Conservation (phyloP, 2,329 filamentous ascomycete genomes). For the Helotiales sp. region DNA sequence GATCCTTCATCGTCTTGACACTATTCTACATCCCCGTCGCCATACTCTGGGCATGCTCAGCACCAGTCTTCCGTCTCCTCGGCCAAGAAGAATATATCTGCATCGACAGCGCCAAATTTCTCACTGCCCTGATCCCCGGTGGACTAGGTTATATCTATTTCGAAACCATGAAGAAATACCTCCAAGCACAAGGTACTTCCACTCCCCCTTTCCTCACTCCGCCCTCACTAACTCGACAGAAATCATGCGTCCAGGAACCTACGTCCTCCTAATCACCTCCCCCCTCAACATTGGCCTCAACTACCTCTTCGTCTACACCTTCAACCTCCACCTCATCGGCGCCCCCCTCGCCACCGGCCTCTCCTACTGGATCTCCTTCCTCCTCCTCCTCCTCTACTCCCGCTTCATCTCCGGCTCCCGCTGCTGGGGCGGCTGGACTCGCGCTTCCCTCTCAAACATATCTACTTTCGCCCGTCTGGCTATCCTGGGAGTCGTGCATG, state of each 20-base stretch:
- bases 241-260: conserved; percentile 80
- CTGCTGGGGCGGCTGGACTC: conserved; percentile 77
- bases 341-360: conserved; percentile 81
- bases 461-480: conserved; percentile 73
- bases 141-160: conserved; percentile 88
- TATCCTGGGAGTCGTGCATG: conserved; percentile 74
- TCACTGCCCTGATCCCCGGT: conserved; percentile 74
- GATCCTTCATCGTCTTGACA: conserved; percentile 70
- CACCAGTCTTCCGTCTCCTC: conserved; percentile 70
- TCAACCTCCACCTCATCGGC: conserved; percentile 71
- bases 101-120: conserved; percentile 69
- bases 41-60: conserved; percentile 72
- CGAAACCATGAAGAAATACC: conserved; percentile 80
- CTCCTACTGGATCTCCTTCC: conserved; percentile 82
- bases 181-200: conserved; percentile 79
- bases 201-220: conserved; percentile 51
- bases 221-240: conserved; percentile 28
- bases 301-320: conserved; percentile 73
- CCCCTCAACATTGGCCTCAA: conserved; percentile 81
- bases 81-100: conserved; percentile 80
- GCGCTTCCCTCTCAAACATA: conserved; percentile 64
- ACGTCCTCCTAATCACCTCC: conserved; percentile 79
- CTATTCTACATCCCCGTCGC: conserved; percentile 73
- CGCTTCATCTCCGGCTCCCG: conserved; percentile 68
- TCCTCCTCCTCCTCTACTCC: conserved; percentile 72